phyloP scores from a whole-genome alignment of 2,329 filamentous ascomycete genomes.

The Neonectria hederae region DNA sequence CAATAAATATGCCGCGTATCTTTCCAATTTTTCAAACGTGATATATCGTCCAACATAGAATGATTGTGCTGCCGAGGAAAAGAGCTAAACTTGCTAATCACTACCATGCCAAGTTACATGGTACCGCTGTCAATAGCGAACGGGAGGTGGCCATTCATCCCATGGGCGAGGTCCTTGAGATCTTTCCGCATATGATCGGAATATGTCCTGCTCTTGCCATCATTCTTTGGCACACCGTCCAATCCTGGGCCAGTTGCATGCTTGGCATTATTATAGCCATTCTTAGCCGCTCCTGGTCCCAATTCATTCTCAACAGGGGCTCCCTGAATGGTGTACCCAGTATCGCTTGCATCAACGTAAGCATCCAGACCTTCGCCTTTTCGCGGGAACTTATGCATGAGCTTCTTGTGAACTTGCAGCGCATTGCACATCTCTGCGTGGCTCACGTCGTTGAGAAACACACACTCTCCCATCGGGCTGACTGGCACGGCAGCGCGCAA shows the following conservation, averaged over 20 bases:
- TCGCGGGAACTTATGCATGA: constrained; percentile 70
- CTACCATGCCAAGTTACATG: not conserved
- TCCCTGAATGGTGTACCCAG: constrained; percentile 61
- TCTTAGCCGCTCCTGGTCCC: not conserved
- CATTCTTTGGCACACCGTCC: not conserved
- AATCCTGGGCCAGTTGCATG: not conserved
- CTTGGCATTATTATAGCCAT: not conserved
- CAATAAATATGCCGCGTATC: no score
- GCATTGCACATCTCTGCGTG: constrained; percentile 69
- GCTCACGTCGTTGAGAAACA: constrained; percentile 74
- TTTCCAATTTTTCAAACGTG: no score
- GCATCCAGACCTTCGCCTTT: constrained; percentile 73
- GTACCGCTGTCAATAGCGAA: not conserved
- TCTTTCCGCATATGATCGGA: not conserved
- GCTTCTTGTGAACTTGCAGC: constrained; percentile 69
- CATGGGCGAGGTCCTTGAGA: not conserved
- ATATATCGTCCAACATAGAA: no score
- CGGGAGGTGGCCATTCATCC: not conserved
- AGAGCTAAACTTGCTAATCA: no score
- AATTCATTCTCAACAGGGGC: not conserved
- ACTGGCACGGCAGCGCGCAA: constrained; percentile 73
- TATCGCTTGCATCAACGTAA: constrained; percentile 75
- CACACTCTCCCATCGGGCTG: constrained; percentile 71
- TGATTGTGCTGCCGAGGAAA: no score
- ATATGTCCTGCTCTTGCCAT: not conserved